phyloP scores from a whole-genome alignment of 2,329 filamentous ascomycete species.

The Penicillium fuscoglaucum region DNA sequence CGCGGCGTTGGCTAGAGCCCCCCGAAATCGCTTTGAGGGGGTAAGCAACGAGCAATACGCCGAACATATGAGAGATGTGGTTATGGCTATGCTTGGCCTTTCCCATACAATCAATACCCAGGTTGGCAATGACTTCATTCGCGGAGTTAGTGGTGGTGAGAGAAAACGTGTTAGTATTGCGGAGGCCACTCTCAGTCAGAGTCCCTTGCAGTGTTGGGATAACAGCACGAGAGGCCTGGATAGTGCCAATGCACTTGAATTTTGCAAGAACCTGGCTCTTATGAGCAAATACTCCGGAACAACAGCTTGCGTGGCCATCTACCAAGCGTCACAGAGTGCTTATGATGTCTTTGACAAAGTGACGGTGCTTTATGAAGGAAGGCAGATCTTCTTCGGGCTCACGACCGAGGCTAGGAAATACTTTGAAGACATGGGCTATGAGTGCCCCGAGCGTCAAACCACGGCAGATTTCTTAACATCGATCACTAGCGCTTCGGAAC shows the following conservation, averaged over 20 bases:
- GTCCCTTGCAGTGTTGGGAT: slow-evolving; percentile 43
- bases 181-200: slow-evolving; percentile 47
- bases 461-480: slow-evolving; percentile 68
- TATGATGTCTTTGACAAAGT: slow-evolving; percentile 64
- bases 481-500: slow-evolving; percentile 62
- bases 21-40: background rate
- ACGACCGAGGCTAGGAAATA: slow-evolving; percentile 58
- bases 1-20: slow-evolving; percentile 16
- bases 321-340: slow-evolving; percentile 46
- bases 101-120: slow-evolving; percentile 49
- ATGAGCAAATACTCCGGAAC: slow-evolving; percentile 46
- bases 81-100: slow-evolving; percentile 29
- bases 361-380: slow-evolving; percentile 67
- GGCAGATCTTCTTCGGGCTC: slow-evolving; percentile 71
- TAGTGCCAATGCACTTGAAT: slow-evolving; percentile 53
- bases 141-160: slow-evolving; percentile 59
- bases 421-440: slow-evolving; percentile 62
- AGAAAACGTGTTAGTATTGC: slow-evolving; percentile 59
- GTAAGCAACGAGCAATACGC: slow-evolving; percentile 4
- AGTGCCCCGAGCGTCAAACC: slow-evolving; percentile 59
- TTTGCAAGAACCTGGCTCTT: slow-evolving; percentile 48
- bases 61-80: slow-evolving; percentile 8
- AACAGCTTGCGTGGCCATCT: slow-evolving; percentile 52
- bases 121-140: slow-evolving; percentile 53
- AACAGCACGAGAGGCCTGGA: slow-evolving; percentile 48